Evolutionary conservation across 441 rosid genomes (phyloP).

Genomic region (Erysimum pusillum): DNA sequence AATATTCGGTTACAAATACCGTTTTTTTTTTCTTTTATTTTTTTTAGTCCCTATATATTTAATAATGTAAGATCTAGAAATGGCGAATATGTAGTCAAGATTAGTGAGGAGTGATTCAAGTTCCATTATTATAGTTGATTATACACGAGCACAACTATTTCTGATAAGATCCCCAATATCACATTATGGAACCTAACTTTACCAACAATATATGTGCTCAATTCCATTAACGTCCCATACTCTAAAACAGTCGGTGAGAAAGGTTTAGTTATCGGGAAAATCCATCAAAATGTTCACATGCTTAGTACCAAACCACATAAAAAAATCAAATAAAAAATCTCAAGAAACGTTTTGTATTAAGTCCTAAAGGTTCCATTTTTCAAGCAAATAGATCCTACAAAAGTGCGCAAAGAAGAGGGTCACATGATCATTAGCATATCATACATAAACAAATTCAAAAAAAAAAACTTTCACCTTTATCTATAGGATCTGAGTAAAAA

Average conservation of each 20-base stretch:
- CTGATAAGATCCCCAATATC: constrained; percentile 26
- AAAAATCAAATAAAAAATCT: constrained; percentile 8
- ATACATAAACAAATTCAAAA: constrained; percentile 14
- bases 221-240: constrained; percentile 29
- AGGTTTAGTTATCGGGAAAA: not conserved
- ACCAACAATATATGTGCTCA: constrained; percentile 25
- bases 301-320: constrained; percentile 19
- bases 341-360: constrained; percentile 31
- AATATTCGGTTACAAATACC: not conserved
- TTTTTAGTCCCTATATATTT: not conserved
- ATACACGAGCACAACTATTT: constrained; percentile 39
- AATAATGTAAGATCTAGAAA: constrained; percentile 5
- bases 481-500: not conserved
- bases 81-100: constrained; percentile 21
- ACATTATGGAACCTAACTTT: constrained; percentile 44
- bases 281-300: constrained; percentile 26
- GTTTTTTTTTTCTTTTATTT: not conserved
- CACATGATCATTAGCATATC: constrained; percentile 32
- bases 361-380: constrained; percentile 27
- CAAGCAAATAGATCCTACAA: constrained; percentile 18
- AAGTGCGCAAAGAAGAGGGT: constrained; percentile 24
- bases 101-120: constrained; percentile 39
- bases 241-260: constrained; percentile 18
- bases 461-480: constrained; percentile 8
- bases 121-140: constrained; percentile 43